Evolutionary conservation across 2,329 filamentous ascomycete species (phyloP), one percentile per base, ranked within the genome.

Genomic region (Colletotrichum tropicicola): DNA sequence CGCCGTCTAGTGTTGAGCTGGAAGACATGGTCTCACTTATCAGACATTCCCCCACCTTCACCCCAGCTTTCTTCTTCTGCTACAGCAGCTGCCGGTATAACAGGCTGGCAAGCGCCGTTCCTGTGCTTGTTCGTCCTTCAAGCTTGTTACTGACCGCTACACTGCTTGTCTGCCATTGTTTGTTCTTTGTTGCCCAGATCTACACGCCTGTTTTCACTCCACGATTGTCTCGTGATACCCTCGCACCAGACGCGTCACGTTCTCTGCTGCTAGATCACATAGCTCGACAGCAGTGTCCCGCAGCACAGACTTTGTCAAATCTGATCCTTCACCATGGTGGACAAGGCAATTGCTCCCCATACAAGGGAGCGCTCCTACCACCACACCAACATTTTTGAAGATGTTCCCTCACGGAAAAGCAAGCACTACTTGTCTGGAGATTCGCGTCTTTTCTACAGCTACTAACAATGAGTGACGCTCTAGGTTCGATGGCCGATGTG

Each of bases 401-500:
- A 35, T 35, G 54, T 59, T 32, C 61, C 49, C 23, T 65, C 52
- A 53, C 63, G 53, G 28, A 44, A 65, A 65, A 65, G 59, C 54
- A 65, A 67, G 59, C 47, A 37, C 37, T 28, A 37, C 45, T 23
- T 48, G 13, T 53, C 47, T 44, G 35, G 23, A 41, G 17, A 15
- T 25, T 43, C n/a, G n/a, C 21, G 9, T 56, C 32, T 39, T 3
- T 10, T 23, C 25, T 21, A 13, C 25, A 19, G 23, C 27, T 35
- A 25, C 63, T 66, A 66, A 66, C 59, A 23, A 58, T 66, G 44
- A 8, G 21, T 39, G 19, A 12, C 27, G 67, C 71, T 67, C 56
- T 70, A 97, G 94, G 93, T 76, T 97, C 94, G 68, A 93, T 96
- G 88, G 89, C 91, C 78, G 93, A 98, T 83, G 87, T 97, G 79